These are phyloP conservation scores for Ascocoryne sarcoides DNA, from an alignment of 2,329 filamentous ascomycete genomes.

Conservation along the genomic window DNA sequence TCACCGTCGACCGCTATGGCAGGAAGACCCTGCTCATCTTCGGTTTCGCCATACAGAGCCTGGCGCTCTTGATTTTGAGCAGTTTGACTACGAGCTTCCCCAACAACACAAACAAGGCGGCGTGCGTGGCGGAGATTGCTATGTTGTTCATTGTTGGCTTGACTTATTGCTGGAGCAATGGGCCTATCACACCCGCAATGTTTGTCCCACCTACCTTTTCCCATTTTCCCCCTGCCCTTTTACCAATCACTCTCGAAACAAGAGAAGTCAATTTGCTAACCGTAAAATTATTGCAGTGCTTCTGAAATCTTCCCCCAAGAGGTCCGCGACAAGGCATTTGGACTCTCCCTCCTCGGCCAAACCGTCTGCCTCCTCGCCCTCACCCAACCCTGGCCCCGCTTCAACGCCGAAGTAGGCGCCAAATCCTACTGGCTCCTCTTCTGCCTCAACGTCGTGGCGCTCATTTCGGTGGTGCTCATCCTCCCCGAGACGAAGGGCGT, in stretches of 20 bases:
- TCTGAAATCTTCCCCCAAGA: not conserved
- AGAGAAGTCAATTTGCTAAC: not conserved
- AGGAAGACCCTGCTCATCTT: slow-evolving; percentile 60
- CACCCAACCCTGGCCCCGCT: slow-evolving; percentile 34
- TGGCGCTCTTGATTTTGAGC: slow-evolving; percentile 31
- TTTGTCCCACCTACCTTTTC: not conserved
- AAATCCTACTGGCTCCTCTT: slow-evolving; percentile 34
- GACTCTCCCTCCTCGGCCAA: slow-evolving; percentile 27
- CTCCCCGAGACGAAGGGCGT: slow-evolving; percentile 63
- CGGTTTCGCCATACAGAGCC: slow-evolving; percentile 38
- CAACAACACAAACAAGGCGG: slow-evolving; percentile 30
- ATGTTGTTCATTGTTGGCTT: slow-evolving; percentile 36
- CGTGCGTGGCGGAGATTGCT: slow-evolving; percentile 32
- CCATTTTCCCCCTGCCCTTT: not conserved
- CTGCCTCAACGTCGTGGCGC: slow-evolving; percentile 30
- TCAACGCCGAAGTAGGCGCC: slow-evolving; percentile 31
- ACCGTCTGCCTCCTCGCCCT: slow-evolving; percentile 32
- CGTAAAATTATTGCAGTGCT: no score
- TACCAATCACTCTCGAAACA: not conserved
- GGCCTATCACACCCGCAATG: slow-evolving; percentile 31
- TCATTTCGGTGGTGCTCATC: slow-evolving; percentile 35
- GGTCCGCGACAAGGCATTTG: not conserved
- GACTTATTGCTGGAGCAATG: slow-evolving; percentile 35
- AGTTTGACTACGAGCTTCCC: slow-evolving; percentile 32
- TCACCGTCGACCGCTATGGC: slow-evolving; percentile 64